Evolutionary conservation across 306 rosid genomes (phyloP).

Genomic region (Benincasa hispida): DNA sequence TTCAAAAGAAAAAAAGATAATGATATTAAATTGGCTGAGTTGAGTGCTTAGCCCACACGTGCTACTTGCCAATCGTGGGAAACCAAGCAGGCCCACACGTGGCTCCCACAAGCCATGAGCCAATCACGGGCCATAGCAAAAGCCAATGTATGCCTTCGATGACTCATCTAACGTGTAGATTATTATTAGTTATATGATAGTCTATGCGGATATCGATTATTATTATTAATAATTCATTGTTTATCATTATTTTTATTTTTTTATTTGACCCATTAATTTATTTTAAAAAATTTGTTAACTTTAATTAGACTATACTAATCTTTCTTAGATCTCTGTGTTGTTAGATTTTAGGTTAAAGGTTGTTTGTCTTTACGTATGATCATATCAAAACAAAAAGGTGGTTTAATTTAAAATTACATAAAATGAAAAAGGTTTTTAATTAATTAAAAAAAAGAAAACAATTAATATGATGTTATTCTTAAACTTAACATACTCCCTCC

Average conservation of each 20-base stretch:
- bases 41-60: conserved; percentile 7
- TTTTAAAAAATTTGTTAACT: background rate
- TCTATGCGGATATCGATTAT: conserved; percentile 3
- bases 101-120: background rate
- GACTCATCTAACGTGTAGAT: conserved; percentile 5
- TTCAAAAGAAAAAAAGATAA: background rate
- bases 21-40: conserved; percentile 1
- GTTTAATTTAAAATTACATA: background rate
- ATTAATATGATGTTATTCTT: background rate
- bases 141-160: conserved; percentile 1
- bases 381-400: background rate
- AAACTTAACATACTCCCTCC: background rate
- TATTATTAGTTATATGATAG: conserved; percentile 5
- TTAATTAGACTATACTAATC: background rate
- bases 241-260: background rate
- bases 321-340: background rate
- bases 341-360: background rate
- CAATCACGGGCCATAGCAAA: conserved; percentile 10
- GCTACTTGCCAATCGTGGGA: conserved; percentile 6
- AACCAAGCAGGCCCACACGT: background rate
- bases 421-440: background rate
- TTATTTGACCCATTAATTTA: background rate
- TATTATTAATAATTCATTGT: background rate
- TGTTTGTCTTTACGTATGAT: background rate
- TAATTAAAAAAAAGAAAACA: background rate